Evolutionary conservation across 2,329 filamentous ascomycete species (phyloP).

Genomic region (Sporothrix schenckii): DNA sequence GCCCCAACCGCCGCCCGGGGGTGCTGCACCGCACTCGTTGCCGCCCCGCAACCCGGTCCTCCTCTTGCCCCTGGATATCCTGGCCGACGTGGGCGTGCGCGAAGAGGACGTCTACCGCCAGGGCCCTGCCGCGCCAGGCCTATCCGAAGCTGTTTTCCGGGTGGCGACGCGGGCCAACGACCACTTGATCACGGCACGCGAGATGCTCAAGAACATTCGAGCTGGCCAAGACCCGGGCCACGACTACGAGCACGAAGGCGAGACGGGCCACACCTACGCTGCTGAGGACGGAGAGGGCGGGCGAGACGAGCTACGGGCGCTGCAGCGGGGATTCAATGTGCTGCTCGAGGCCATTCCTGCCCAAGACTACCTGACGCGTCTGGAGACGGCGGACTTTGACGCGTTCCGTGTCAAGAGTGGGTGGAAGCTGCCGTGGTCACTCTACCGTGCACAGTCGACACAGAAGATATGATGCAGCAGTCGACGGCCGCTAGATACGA

Average conservation of each 20-base stretch:
- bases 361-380: constrained; percentile 72
- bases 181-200: constrained; percentile 88
- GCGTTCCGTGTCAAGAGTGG: constrained; percentile 67
- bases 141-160: constrained; percentile 86
- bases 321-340: constrained; percentile 70
- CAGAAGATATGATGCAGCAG: constrained; percentile 48
- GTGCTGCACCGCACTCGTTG: constrained; percentile 45
- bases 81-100: constrained; percentile 77
- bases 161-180: constrained; percentile 94
- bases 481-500: background rate
- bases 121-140: constrained; percentile 74
- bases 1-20: constrained; percentile 58
- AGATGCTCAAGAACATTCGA: constrained; percentile 82
- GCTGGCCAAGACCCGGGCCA: constrained; percentile 76
- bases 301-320: constrained; percentile 52
- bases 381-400: constrained; percentile 85
- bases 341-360: constrained; percentile 80
- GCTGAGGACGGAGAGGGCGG: constrained; percentile 38
- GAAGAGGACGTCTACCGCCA: constrained; percentile 89
- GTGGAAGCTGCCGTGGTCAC: constrained; percentile 85
- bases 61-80: constrained; percentile 83
- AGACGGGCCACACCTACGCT: constrained; percentile 65
- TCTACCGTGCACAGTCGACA: constrained; percentile 58
- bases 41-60: constrained; percentile 56
- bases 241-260: constrained; percentile 83